Percentiles rank a stretch among this genome's conserved stretches.
Evolutionary conservation across 176 grass and related monocot species (phyloP).

Genomic region (Bromus sterilis): DNA sequence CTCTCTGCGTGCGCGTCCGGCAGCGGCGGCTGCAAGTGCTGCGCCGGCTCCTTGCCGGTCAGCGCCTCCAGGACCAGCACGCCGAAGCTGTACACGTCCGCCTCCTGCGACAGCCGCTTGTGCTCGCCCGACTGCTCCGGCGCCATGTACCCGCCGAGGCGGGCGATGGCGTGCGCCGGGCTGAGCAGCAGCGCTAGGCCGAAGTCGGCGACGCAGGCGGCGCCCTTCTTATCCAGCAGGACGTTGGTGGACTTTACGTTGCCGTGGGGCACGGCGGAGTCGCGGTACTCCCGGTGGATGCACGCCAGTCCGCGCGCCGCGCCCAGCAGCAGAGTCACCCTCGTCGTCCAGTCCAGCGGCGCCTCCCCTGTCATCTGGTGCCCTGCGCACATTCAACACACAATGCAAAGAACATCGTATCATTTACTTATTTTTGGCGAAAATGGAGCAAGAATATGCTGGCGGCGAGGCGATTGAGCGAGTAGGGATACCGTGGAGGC

Average conservation of each 20-base stretch:
- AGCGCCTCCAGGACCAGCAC: constrained; percentile 70
- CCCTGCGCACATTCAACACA: constrained; percentile 14
- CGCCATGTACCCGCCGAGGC: constrained; percentile 55
- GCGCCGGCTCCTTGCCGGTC: constrained; percentile 50
- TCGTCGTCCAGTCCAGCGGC: constrained; percentile 62
- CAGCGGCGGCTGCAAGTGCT: constrained; percentile 15
- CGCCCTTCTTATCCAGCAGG: constrained; percentile 47
- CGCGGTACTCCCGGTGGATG: constrained; percentile 55
- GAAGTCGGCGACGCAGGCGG: constrained; percentile 56
- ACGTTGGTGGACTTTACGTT: constrained; percentile 80
- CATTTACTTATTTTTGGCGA: not conserved
- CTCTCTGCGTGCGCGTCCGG: not conserved
- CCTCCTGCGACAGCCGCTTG: constrained; percentile 63
- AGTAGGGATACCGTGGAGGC: constrained; percentile 44
- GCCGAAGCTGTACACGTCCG: constrained; percentile 77
- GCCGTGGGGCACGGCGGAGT: constrained; percentile 49
- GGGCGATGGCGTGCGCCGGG: constrained; percentile 37
- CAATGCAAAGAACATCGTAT: not conserved
- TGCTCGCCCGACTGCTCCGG: constrained; percentile 42
- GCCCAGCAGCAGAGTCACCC: constrained; percentile 46
- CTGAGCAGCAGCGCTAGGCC: constrained; percentile 58
- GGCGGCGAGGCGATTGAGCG: too few species aligned
- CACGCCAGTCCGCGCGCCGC: constrained; percentile 51
- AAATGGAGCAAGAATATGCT: not conserved
- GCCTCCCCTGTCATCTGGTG: constrained; percentile 35